Evolutionary conservation across 2,329 filamentous ascomycete species (phyloP), one percentile per base, ranked within the genome.

Genomic region (Alternaria consortialis): DNA sequence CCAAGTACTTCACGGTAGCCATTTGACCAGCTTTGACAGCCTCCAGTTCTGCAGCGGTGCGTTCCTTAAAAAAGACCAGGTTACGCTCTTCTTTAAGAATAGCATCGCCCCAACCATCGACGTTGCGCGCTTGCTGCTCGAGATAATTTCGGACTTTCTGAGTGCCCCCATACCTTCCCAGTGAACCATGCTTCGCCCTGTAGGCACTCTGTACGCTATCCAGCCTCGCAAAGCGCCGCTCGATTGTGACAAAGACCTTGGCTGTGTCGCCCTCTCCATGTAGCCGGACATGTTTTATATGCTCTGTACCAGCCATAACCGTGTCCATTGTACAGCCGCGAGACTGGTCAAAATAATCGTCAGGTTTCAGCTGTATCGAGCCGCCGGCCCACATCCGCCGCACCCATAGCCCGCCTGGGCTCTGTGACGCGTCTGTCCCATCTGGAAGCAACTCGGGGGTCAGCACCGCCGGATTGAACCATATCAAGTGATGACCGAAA

Each of bases 341-440:
- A 1, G 39, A 25, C 2, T 7, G 13, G 29, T 56, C 13, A 13
- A 56, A 66, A 17, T 71, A 68, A 7, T 46, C n/a, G 1, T 43
- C 37, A 15, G 59, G 52, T 15, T 66, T 61, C 12, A 91, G 91
- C 1, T 74, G 74, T 8, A 97, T 79, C 40, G 85, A 84, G 0
- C 94, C 95, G 32, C 94, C 93, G 13, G 92, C 92, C 95, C 95
- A 99, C 82, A 99, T 88, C 17, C 95, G 88, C 23, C 91, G 86
- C 52, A 84, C 84, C 75, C 91, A 97, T 1, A 89, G 88, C 4
- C 76, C 75, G 2, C 90, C 92, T 0, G 94, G 94, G 25, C 84
- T 89, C 74, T 97, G 93, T 54, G 90, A 83, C 5, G 87, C 83
- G 76, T 98, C 94, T 1, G 94, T 96, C 58, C 95, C 94, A 80